Percentiles rank a stretch among this genome's conserved stretches.
Evolutionary conservation across 257 asterid genomes (phyloP).

Genomic region (Solanum chmielewskii): DNA sequence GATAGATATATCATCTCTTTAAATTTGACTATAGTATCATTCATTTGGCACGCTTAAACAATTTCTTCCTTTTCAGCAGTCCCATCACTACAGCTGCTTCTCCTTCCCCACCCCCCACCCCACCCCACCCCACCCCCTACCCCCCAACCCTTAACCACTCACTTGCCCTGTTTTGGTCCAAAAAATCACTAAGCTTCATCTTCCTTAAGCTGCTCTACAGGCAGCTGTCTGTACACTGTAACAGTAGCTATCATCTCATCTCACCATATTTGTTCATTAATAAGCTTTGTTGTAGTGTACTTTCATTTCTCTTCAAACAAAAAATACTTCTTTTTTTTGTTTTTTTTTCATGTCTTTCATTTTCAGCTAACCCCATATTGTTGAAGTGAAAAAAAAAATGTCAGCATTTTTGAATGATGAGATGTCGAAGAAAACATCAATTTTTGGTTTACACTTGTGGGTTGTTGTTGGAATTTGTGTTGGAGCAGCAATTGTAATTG

Average conservation of each 20-base stretch:
- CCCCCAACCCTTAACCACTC: background rate
- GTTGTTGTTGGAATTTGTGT: conserved; percentile 8
- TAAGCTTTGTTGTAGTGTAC: background rate
- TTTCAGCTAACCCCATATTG: background rate
- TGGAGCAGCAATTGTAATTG: conserved; percentile 6
- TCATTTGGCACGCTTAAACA: background rate
- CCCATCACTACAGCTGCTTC: background rate
- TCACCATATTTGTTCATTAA: background rate
- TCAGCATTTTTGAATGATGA: conserved; percentile 7
- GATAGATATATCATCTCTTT: background rate
- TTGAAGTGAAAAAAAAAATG: background rate
- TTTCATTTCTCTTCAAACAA: background rate
- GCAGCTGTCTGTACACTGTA: background rate
- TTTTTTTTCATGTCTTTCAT: background rate
- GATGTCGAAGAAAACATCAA: conserved; percentile 3
- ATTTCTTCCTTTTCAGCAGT: background rate
- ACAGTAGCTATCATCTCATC: background rate
- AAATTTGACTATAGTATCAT: background rate
- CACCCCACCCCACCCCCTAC: background rate
- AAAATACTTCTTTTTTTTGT: background rate
- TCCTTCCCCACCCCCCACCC: background rate
- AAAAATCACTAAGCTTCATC: background rate
- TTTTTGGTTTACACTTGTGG: conserved; percentile 13
- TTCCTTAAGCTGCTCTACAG: background rate
- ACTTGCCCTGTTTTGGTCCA: background rate